phyloP scores from a whole-genome alignment of 352 stramenopile species.

The Globisporangium cederbergense region DNA sequence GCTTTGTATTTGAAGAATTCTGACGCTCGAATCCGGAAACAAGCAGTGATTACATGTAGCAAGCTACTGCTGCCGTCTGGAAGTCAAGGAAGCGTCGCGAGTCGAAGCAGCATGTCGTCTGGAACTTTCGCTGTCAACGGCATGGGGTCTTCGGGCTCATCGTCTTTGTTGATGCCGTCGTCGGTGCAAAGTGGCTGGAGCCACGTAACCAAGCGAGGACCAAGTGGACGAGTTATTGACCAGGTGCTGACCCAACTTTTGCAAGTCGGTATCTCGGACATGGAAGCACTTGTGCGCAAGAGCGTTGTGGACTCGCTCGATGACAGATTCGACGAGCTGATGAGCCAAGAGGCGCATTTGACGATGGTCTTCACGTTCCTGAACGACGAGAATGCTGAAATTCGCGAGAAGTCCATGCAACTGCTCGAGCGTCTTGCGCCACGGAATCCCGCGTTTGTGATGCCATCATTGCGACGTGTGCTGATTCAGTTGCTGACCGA shows the following conservation, averaged over 20 bases:
- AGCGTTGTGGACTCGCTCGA: constrained; percentile 94
- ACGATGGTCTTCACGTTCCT: constrained; percentile 93
- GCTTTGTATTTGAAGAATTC: constrained; percentile 90
- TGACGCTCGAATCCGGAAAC: constrained; percentile 87
- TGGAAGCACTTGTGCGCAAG: constrained; percentile 86
- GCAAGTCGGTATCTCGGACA: constrained; percentile 91
- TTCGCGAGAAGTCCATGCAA: constrained; percentile 90
- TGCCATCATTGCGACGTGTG: constrained; percentile 92
- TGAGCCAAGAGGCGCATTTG: constrained; percentile 93
- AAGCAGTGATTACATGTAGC: constrained; percentile 84
- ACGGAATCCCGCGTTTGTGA: constrained; percentile 95
- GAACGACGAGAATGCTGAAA: constrained; percentile 89
- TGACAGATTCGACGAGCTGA: constrained; percentile 89
- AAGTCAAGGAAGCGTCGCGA: constrained; percentile 22
- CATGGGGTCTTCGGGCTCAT: background rate
- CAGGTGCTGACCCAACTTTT: constrained; percentile 91
- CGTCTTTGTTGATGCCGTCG: constrained; percentile 4
- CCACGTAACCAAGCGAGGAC: constrained; percentile 72
- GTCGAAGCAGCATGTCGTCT: constrained; percentile 16
- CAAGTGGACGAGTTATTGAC: constrained; percentile 90
- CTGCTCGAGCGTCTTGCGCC: constrained; percentile 92
- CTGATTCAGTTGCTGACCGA: constrained; percentile 95
- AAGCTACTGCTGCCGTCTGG: constrained; percentile 65
- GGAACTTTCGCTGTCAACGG: constrained; percentile 9
- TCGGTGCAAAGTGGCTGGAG: constrained; percentile 34